phyloP scores from a whole-genome alignment of 2,329 filamentous ascomycete genomes.

The Ascochyta rabiei region DNA sequence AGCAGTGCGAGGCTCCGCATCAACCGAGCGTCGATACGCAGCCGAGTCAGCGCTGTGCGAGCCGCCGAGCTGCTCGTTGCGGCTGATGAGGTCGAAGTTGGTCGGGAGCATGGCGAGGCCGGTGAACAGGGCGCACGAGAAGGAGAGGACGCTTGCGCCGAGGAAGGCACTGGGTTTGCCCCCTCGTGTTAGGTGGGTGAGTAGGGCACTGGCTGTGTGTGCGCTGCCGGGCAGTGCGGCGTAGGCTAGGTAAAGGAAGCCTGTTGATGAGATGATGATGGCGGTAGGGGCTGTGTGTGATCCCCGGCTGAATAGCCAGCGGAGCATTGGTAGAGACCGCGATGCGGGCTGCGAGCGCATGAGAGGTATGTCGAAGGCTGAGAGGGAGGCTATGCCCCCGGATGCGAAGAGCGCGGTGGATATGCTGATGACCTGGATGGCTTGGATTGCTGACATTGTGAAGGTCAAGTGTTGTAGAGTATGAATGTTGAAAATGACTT shows the following conservation, averaged over 20 bases:
- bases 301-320: conserved; percentile 48
- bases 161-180: conserved; percentile 22
- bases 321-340: conserved; percentile 43
- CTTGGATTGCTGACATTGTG: conserved; percentile 18
- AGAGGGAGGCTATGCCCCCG: conserved; percentile 44
- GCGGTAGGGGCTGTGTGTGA: conserved; percentile 44
- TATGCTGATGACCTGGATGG: conserved; percentile 37
- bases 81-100: conserved; percentile 31
- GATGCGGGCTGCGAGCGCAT: conserved; percentile 46
- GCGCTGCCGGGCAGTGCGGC: conserved; percentile 6
- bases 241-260: conserved; percentile 39
- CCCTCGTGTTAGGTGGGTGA: conserved; percentile 1
- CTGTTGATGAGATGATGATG: conserved; percentile 33
- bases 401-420: conserved; percentile 41
- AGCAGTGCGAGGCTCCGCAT: conserved; percentile 17
- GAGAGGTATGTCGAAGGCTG: conserved; percentile 42
- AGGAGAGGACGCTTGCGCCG: conserved; percentile 22
- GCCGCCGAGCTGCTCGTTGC: conserved; percentile 32
- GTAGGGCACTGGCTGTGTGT: background rate
- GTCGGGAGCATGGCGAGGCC: conserved; percentile 27
- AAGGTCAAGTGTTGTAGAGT: background rate
- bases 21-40: background rate
- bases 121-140: conserved; percentile 30
- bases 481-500: no score
- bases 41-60: conserved; percentile 17